phyloP scores from a whole-genome alignment of 179 eudicot species.

The Dionaea muscipula region DNA sequence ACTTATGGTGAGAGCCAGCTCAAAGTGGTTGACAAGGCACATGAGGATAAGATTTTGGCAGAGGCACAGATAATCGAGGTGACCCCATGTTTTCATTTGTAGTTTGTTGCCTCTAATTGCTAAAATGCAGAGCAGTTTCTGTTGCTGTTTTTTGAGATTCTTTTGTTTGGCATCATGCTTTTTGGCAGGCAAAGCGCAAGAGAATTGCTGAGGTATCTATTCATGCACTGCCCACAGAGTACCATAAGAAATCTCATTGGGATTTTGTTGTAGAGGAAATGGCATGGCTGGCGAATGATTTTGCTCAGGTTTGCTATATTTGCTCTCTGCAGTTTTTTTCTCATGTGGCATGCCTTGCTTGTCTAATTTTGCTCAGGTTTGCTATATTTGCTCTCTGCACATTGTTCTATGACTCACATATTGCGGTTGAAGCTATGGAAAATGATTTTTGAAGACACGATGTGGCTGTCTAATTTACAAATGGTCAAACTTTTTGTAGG shows the following conservation, averaged over 20 bases:
- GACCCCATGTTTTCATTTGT: slow-evolving; percentile 2
- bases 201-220: slow-evolving; percentile 66
- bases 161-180: neutral
- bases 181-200: slow-evolving; percentile 62
- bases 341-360: too few species aligned
- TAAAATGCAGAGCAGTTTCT: neutral
- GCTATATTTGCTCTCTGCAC: too few species aligned
- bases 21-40: slow-evolving; percentile 37
- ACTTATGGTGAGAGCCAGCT: slow-evolving; percentile 25
- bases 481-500: slow-evolving; percentile 28
- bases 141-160: neutral
- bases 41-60: slow-evolving; percentile 72
- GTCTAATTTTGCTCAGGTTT: too few species aligned
- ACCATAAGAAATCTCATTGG: slow-evolving; percentile 62
- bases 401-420: too few species aligned
- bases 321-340: neutral
- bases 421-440: too few species aligned
- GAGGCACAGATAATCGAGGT: slow-evolving; percentile 82
- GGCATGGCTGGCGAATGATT: slow-evolving; percentile 96
- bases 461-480: neutral
- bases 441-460: too few species aligned
- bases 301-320: slow-evolving; percentile 58
- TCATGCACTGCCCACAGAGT: slow-evolving; percentile 26
- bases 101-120: neutral
- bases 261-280: slow-evolving; percentile 89